Percentiles rank a stretch among this genome's conserved stretches.
Evolutionary conservation across 441 rosid species (phyloP).

Genomic region (Manihot esculenta): DNA sequence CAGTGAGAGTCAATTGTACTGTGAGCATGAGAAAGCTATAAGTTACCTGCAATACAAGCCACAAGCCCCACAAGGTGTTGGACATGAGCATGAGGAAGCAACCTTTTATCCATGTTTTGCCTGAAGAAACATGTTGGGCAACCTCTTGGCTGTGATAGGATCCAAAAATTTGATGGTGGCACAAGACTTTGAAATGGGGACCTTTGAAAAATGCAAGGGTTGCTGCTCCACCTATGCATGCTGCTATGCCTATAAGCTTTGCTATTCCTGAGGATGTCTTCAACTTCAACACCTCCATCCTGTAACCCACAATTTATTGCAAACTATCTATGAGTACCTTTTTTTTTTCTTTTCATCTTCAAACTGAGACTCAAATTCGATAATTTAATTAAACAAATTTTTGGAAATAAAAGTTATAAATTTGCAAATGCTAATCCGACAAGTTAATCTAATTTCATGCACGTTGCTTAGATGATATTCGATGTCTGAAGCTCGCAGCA

Average conservation of each 20-base stretch:
- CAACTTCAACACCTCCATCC: slow-evolving; percentile 61
- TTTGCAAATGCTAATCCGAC: too few species aligned
- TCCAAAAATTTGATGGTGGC: slow-evolving; percentile 40
- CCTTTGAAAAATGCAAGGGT: slow-evolving; percentile 73
- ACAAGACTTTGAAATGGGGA: slow-evolving; percentile 45
- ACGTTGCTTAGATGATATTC: too few species aligned
- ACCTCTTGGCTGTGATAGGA: slow-evolving; percentile 23
- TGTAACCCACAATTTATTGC: slow-evolving; percentile 17
- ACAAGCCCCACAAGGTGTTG: slow-evolving; percentile 64
- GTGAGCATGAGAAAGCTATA: too few species aligned
- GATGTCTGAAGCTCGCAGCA: too few species aligned
- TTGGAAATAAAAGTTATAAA: too few species aligned
- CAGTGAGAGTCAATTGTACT: too few species aligned
- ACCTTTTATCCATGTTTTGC: slow-evolving; percentile 72
- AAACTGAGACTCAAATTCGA: too few species aligned
- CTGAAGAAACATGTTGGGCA: slow-evolving; percentile 32
- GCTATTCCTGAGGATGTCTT: slow-evolving; percentile 56
- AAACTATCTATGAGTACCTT: too few species aligned
- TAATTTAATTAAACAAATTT: too few species aligned
- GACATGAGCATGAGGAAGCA: slow-evolving; percentile 75
- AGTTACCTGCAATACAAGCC: slow-evolving; percentile 83
- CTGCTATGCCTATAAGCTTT: slow-evolving; percentile 59
- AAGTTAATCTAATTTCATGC: too few species aligned
- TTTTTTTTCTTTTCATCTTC: background rate
- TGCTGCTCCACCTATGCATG: slow-evolving; percentile 65